phyloP scores from a whole-genome alignment of 345 rosid species.

The Dipteronia dyeriana region DNA sequence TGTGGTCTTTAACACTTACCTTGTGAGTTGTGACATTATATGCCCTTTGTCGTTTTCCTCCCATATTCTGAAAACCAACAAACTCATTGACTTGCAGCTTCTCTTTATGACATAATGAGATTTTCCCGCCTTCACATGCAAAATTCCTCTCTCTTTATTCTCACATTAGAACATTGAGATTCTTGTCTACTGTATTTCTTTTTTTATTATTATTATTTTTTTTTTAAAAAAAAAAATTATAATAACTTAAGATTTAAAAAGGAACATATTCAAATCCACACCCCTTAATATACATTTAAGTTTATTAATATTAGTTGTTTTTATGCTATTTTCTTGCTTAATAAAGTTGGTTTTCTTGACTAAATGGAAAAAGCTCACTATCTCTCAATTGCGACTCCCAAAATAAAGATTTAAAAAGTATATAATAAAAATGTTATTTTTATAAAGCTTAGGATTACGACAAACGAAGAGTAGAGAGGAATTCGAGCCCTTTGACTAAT shows the following conservation, averaged over 20 bases:
- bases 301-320: no score
- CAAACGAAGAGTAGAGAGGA: constrained; percentile 25
- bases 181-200: no score
- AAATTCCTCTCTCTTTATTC: constrained; percentile 17
- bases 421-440: background rate
- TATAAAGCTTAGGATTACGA: constrained; percentile 18
- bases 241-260: no score
- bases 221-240: no score
- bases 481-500: constrained; percentile 40
- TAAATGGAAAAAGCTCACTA: background rate
- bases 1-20: constrained; percentile 30
- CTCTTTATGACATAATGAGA: background rate
- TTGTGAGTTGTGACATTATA: constrained; percentile 25
- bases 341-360: constrained; percentile 4
- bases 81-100: constrained; percentile 67
- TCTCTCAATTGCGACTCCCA: background rate
- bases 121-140: constrained; percentile 58
- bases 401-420: background rate
- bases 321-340: no score
- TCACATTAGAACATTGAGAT: no score
- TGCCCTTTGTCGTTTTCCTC: constrained; percentile 33
- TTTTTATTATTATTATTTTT: no score
- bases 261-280: no score
- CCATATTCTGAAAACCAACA: constrained; percentile 44
- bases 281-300: no score